phyloP scores from a whole-genome alignment of 192 early-diverging fungal genomes.

The Entophlyctis luteolus region DNA sequence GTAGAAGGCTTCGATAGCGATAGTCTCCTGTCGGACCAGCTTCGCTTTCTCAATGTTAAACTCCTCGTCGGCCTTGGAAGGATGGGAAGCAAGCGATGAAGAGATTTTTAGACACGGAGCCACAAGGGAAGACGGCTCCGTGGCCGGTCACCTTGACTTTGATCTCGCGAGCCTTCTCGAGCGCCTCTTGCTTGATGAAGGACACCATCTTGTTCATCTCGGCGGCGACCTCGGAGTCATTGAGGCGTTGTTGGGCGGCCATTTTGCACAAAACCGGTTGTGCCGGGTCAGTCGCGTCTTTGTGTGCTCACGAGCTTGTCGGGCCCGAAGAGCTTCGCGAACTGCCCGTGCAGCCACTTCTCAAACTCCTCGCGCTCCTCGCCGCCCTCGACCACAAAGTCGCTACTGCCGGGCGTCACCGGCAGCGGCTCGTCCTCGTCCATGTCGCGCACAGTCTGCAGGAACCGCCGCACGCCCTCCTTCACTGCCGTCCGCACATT shows the following conservation, averaged over 20 bases:
- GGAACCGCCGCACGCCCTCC: too few relatives aligned
- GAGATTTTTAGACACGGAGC: not conserved
- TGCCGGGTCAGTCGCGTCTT: too few relatives aligned
- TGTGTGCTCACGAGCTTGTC: too few relatives aligned
- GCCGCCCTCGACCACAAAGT: too few relatives aligned
- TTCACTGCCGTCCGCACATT: too few relatives aligned
- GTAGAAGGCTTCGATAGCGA: conserved; percentile 93
- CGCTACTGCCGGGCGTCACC: too few relatives aligned
- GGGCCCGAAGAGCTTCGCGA: too few relatives aligned
- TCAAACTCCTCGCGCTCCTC: too few relatives aligned
- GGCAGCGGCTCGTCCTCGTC: too few relatives aligned
- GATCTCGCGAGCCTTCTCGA: conserved; percentile 97
- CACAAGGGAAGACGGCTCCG: not conserved
- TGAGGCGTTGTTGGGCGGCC: conserved; percentile 54
- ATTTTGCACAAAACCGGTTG: too few relatives aligned
- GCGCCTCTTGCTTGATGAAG: conserved; percentile 98
- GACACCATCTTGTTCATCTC: conserved; percentile 99
- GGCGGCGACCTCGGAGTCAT: conserved; percentile 89
- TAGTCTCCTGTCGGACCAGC: conserved; percentile 92
- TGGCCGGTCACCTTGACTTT: conserved; percentile 76
- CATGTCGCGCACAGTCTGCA: too few relatives aligned
- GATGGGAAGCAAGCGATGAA: not conserved
- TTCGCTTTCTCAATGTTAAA: conserved; percentile 99
- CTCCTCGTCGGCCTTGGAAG: conserved; percentile 99
- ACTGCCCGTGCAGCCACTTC: too few relatives aligned